Evolutionary conservation across 345 rosid species (phyloP).

Genomic region (Laguncularia racemosa): DNA sequence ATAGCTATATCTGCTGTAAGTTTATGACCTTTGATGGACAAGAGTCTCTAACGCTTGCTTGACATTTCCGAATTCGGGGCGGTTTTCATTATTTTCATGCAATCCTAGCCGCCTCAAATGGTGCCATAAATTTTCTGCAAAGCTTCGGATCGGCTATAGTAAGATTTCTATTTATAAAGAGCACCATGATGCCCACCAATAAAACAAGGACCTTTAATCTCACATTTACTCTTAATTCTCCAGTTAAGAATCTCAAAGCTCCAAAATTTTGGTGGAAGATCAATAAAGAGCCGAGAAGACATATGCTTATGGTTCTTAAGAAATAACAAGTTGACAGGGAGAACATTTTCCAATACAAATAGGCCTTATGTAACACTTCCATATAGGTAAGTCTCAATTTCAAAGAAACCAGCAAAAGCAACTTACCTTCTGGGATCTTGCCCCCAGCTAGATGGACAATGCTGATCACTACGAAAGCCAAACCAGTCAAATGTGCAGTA

Average conservation of each 20-base stretch:
- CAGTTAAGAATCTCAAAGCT: too few species aligned
- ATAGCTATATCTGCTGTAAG: background rate
- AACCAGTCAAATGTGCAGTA: constrained; percentile 51
- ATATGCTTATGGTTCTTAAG: background rate
- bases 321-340: background rate
- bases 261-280: too few species aligned
- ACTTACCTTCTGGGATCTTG: constrained; percentile 66
- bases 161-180: too few species aligned
- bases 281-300: background rate
- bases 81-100: constrained; percentile 53
- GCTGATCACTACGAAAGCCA: constrained; percentile 64
- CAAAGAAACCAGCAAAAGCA: background rate
- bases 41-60: constrained; percentile 71
- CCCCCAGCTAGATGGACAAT: constrained; percentile 83
- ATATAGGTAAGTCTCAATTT: too few species aligned
- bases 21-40: constrained; percentile 73
- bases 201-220: too few species aligned
- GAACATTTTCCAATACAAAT: background rate
- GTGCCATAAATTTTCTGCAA: constrained; percentile 74
- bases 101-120: constrained; percentile 69
- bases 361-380: too few species aligned
- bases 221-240: too few species aligned
- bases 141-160: too few species aligned
- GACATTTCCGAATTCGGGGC: constrained; percentile 62
- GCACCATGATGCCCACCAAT: too few species aligned